phyloP scores from a whole-genome alignment of 2,329 filamentous ascomycete species.

The Beauveria australis region DNA sequence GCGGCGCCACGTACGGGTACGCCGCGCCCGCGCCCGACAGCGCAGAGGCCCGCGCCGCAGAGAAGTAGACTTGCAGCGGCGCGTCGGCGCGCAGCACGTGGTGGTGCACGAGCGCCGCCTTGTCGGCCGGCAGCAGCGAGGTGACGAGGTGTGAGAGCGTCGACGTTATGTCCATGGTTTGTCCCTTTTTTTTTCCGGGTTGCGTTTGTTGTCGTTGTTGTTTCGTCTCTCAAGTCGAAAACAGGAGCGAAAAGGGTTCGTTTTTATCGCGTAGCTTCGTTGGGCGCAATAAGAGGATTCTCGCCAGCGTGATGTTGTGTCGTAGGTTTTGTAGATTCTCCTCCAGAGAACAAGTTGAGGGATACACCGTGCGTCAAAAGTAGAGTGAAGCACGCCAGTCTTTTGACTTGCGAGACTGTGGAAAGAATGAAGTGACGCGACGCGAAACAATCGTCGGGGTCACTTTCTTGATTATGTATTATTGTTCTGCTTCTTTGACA shows the following conservation, averaged over 20 bases:
- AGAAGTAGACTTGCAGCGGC: too few species aligned
- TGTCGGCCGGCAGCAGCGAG: constrained; percentile 36
- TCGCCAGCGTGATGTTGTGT: too few species aligned
- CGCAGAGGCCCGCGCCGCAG: too few species aligned
- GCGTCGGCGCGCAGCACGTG: constrained; percentile 40
- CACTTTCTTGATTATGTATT: too few species aligned
- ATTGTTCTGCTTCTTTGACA: too few species aligned
- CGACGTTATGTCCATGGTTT: constrained; percentile 24
- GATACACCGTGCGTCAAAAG: not conserved
- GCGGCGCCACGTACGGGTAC: too few species aligned
- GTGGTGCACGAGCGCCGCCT: constrained; percentile 34
- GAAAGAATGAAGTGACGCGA: too few species aligned
- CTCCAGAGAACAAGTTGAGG: not conserved
- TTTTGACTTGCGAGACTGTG: not conserved
- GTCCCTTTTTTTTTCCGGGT: not conserved
- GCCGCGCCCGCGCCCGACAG: too few species aligned
- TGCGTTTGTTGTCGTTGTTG: not conserved
- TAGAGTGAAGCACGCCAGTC: not conserved
- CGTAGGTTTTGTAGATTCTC: too few species aligned
- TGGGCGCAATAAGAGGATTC: not conserved
- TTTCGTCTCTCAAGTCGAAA: not conserved
- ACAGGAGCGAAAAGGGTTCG: not conserved
- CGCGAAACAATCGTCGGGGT: too few species aligned
- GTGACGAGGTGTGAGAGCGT: constrained; percentile 25
- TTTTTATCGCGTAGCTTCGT: not conserved